phyloP scores from a whole-genome alignment of 768 basidiomycete genomes.

The Calocybe gangraenosa region DNA sequence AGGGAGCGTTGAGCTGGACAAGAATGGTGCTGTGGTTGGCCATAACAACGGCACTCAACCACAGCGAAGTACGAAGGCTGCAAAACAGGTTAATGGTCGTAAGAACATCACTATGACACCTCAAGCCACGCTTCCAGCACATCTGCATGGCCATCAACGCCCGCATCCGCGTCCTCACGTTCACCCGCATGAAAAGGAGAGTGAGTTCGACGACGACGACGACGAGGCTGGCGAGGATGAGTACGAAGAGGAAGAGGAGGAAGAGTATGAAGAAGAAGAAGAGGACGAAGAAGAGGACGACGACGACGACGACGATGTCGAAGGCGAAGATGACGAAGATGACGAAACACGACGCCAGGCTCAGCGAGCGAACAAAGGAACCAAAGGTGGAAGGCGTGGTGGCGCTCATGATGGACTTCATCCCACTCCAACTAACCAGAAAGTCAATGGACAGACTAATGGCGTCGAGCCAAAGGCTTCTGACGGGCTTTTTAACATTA shows the following conservation, averaged over 20 bases:
- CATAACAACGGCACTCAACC: conserved; percentile 19
- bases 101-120: conserved; percentile 13
- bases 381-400: conserved; percentile 15
- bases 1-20: conserved; percentile 94
- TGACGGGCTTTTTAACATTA: conserved; percentile 66
- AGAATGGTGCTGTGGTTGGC: conserved; percentile 70
- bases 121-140: conserved; percentile 12
- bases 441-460: conserved; percentile 13
- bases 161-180: conserved; percentile 31
- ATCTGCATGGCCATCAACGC: conserved; percentile 29
- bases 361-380: conserved; percentile 8
- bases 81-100: conserved; percentile 15
- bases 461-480: conserved; percentile 31
- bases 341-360: conserved; percentile 11
- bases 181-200: conserved; percentile 65
- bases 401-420: conserved; percentile 16
- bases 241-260: conserved; percentile 36
- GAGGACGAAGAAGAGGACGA: conserved; percentile 47
- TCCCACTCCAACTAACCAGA: conserved; percentile 18
- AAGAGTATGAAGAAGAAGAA: conserved; percentile 36
- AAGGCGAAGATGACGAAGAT: conserved; percentile 46
- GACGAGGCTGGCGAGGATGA: conserved; percentile 36
- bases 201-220: conserved; percentile 61
- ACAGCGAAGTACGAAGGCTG: conserved; percentile 4
- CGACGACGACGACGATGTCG: conserved; percentile 60